phyloP scores from a whole-genome alignment of 148 eudicot genomes.

The Silene latifolia region DNA sequence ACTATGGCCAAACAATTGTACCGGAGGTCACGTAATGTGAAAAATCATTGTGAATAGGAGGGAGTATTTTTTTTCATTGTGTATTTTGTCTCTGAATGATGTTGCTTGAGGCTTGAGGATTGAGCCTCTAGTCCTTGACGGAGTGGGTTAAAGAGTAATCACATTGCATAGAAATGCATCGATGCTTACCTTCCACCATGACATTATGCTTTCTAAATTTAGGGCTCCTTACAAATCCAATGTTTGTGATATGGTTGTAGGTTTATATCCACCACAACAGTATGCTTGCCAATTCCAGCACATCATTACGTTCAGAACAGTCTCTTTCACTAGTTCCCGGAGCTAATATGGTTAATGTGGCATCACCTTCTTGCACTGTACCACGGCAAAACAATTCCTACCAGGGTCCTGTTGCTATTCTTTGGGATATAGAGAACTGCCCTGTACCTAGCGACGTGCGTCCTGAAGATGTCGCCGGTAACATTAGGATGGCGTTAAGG shows the following conservation, averaged over 20 bases:
- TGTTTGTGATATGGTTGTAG: constrained; percentile 12
- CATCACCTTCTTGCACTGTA: constrained; percentile 31
- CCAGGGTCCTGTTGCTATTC: constrained; percentile 76
- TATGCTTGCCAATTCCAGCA: constrained; percentile 41
- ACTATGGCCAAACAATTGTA: background rate
- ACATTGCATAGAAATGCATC: background rate
- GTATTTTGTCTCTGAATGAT: background rate
- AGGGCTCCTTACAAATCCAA: background rate
- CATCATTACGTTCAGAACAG: constrained; percentile 39
- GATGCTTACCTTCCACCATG: background rate
- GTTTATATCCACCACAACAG: constrained; percentile 6
- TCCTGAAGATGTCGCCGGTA: constrained; percentile 89
- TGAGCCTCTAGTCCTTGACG: background rate
- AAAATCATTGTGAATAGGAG: background rate
- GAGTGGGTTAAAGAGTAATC: background rate
- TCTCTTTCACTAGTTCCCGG: constrained; percentile 24
- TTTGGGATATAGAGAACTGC: constrained; percentile 99
- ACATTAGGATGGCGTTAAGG: constrained; percentile 85
- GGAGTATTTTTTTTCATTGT: background rate
- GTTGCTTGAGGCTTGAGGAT: background rate
- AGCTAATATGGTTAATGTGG: constrained; percentile 20
- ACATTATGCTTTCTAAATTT: background rate
- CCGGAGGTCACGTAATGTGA: no score
- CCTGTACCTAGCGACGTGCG: constrained; percentile 92
- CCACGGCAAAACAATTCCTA: constrained; percentile 28